A percentile compares a stretch with the other conserved stretches of the same genome.
Evolutionary conservation across 257 asterid species (phyloP).

Genomic region (Anisodus tanguticus): DNA sequence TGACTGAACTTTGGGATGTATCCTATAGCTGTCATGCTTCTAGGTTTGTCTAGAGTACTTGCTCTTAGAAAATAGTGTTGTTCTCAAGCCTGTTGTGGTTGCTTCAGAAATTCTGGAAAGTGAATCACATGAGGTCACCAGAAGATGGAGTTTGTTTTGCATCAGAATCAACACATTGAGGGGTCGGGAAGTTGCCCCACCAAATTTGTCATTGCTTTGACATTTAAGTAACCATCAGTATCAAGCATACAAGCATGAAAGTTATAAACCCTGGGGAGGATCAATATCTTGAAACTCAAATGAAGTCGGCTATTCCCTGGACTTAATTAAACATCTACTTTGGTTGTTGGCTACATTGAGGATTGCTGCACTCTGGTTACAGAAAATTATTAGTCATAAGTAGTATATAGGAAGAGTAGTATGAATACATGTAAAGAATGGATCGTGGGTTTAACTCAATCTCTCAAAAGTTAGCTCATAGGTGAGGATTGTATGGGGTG

Average conservation of each 20-base stretch:
- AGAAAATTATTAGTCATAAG: too few relatives aligned
- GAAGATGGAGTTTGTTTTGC: conserved; percentile 28
- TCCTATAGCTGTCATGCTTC: neutral
- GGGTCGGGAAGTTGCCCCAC: neutral
- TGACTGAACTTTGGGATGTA: neutral
- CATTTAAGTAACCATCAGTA: neutral
- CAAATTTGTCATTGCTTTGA: neutral
- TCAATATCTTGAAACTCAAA: neutral
- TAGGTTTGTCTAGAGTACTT: neutral
- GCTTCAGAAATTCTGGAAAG: neutral
- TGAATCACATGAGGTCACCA: conserved; percentile 17
- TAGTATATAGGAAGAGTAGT: too few relatives aligned
- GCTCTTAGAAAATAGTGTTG: neutral
- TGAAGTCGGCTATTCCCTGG: neutral
- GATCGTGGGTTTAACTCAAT: too few relatives aligned
- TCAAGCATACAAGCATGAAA: neutral
- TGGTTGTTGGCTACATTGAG: neutral
- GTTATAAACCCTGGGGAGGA: neutral
- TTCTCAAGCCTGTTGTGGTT: neutral
- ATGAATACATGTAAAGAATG: too few relatives aligned
- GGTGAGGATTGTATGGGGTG: too few relatives aligned
- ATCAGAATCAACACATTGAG: conserved; percentile 13
- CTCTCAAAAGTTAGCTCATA: too few relatives aligned
- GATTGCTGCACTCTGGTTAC: neutral
- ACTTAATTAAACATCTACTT: neutral